Evolutionary conservation across 371 early-diverging fungal genomes (phyloP), one percentile per base, ranked within the genome.

Genomic region (Nematocida ausubeli): DNA sequence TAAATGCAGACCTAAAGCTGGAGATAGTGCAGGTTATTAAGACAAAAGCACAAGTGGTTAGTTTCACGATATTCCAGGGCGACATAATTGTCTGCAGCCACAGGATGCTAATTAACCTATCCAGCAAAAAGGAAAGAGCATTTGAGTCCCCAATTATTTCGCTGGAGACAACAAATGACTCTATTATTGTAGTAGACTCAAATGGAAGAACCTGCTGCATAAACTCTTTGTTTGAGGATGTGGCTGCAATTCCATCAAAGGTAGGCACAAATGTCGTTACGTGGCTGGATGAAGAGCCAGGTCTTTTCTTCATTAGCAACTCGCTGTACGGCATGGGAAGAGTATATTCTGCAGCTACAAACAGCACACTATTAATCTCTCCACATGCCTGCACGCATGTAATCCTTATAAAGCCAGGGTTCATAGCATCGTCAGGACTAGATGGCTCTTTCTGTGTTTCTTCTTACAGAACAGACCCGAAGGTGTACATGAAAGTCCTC

Each of bases 401-500:
- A 12, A 52, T 75, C 12, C 66, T 75, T 30, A 67, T 75, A 16
- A 52, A 58, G 22, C 56, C 65, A 16, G 78, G 78, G 5, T 75
- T 65, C 37, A 58, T 75, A 40, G 44, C 66, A 2, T 65, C 78
- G n/a, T 65, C 78, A 2, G 78, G 78, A 16, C 68, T 75, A 16
- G 78, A 75, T 40, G 78, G 78, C 4, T 64, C 78, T 14, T 12
- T 75, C 4, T 75, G 64, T 30, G 78, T 75, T 24, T 75, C 67
- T 49, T 67, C 73, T 67, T 75, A 75, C 64, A 37, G 47, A 34
- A 55, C 51, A 16, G 78, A 75, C 1, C 78, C 78, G 12, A 75
- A 75, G 64, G 66, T 75, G 30, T 75, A 75, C 67, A 75, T 75
- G 78, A 75, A 75, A 37, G 66, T 75, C 9, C 34, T 75, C 30